Conservation (phyloP, 1,284 basidiomycete genomes). For the Flammula alnicola region DNA sequence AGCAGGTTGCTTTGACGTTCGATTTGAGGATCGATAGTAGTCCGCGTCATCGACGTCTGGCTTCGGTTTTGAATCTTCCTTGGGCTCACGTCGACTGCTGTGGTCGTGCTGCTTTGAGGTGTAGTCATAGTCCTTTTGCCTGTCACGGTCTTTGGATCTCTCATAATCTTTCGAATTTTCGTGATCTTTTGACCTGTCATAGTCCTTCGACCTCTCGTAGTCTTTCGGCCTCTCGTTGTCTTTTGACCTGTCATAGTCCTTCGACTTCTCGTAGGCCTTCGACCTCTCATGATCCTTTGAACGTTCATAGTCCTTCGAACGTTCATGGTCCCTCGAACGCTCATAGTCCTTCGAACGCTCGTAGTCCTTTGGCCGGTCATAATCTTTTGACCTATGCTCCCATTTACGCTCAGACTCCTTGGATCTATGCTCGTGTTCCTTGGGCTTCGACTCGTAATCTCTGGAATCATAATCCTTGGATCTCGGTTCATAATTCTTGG, state of each 20-base stretch:
- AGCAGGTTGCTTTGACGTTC: conserved; percentile 14
- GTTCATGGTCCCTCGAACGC: conserved; percentile 14
- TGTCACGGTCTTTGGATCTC: no score
- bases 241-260: no score
- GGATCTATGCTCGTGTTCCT: conserved; percentile 18
- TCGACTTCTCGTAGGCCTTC: no score
- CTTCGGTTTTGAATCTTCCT: conserved; percentile 16
- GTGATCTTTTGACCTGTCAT: no score
- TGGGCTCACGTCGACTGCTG: conserved; percentile 16
- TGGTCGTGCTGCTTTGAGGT: conserved; percentile 13
- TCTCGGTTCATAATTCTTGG: conserved; percentile 18
- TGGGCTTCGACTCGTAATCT: conserved; percentile 15
- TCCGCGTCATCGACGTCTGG: conserved; percentile 14
- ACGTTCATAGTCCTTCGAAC: conserved; percentile 16
- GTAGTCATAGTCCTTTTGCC: no score
- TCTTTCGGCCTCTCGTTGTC: no score
- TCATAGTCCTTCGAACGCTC: no score
- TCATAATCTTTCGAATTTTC: no score
- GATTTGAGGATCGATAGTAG: conserved; percentile 15
- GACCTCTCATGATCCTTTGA: no score
- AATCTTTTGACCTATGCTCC: conserved; percentile 14
- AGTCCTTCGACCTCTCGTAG: no score
- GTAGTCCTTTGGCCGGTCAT: no score
- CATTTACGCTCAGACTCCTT: no score
- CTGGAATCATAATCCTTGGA: conserved; percentile 19